phyloP scores from a whole-genome alignment of 2,329 filamentous ascomycete species.

The Clathrospora elynae region DNA sequence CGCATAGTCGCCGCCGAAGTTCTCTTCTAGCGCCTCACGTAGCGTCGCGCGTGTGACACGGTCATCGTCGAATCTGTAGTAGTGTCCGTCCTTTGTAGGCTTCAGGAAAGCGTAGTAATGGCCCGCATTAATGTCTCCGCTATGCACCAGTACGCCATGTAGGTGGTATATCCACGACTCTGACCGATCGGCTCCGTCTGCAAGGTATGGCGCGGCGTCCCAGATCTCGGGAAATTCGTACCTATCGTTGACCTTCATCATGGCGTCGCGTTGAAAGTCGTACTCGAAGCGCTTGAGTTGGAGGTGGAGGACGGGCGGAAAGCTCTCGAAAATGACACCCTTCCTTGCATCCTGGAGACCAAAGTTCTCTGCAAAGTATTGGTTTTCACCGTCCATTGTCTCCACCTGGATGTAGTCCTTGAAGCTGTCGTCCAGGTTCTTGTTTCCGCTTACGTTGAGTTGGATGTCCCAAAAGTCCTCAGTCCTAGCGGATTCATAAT shows the following conservation, averaged over 20 bases:
- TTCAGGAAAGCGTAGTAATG: slow-evolving; percentile 99
- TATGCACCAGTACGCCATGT: slow-evolving; percentile 94
- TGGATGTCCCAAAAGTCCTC: slow-evolving; percentile 99
- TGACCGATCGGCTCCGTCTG: slow-evolving; percentile 81
- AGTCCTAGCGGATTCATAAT: slow-evolving; percentile 92
- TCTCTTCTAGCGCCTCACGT: slow-evolving; percentile 92
- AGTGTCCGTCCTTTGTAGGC: slow-evolving; percentile 85
- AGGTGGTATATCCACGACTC: slow-evolving; percentile 91
- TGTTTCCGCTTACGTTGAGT: slow-evolving; percentile 93
- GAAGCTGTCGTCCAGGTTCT: slow-evolving; percentile 91
- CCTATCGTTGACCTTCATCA: slow-evolving; percentile 98
- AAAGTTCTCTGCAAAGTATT: slow-evolving; percentile 91
- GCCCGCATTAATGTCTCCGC: slow-evolving; percentile 92
- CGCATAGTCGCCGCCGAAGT: slow-evolving; percentile 88
- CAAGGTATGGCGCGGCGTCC: slow-evolving; percentile 84
- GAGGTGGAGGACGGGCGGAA: slow-evolving; percentile 90
- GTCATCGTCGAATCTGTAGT: slow-evolving; percentile 97
- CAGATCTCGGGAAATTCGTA: slow-evolving; percentile 87
- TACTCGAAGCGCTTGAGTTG: slow-evolving; percentile 98
- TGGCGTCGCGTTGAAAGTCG: slow-evolving; percentile 91
- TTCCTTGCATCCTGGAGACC: slow-evolving; percentile 97
- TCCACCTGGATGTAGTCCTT: slow-evolving; percentile 95
- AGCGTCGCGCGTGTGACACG: slow-evolving; percentile 92
- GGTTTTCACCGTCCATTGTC: slow-evolving; percentile 96
- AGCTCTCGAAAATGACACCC: slow-evolving; percentile 94